phyloP scores from a whole-genome alignment of 306 rosid species.

The Medicago truncatula region MtrunA17r5.0-ANR NC_053044.1:50944001-50944500 shows the following conservation, averaged over 20 bases:
- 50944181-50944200: constrained; percentile 25
- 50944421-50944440: constrained; percentile 27
- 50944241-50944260: constrained; percentile 98
- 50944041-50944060: neutral
- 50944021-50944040: neutral
- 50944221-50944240: constrained; percentile 72
- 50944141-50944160: constrained; percentile 31
- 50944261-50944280: constrained; percentile 89
- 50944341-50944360: constrained; percentile 99
- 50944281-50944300: constrained; percentile 80
- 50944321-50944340: constrained; percentile 98
- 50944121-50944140: constrained; percentile 20
- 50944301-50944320: constrained; percentile 99
- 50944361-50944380: constrained; percentile 99
- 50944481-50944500: constrained; percentile 40
- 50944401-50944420: constrained; percentile 3
- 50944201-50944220: constrained; percentile 22
- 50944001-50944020: neutral
- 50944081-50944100: neutral
- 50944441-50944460: constrained; percentile 12
- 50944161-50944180: constrained; percentile 24
- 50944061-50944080: constrained; percentile 22
- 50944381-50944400: constrained; percentile 92
- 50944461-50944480: neutral
- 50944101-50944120: constrained; percentile 9